A percentile compares a stretch with the other conserved stretches of the same genome.
These are phyloP conservation scores for Candida odintsovae DNA, from an alignment of 805 yeast species.

Conservation along the genomic window DNA sequence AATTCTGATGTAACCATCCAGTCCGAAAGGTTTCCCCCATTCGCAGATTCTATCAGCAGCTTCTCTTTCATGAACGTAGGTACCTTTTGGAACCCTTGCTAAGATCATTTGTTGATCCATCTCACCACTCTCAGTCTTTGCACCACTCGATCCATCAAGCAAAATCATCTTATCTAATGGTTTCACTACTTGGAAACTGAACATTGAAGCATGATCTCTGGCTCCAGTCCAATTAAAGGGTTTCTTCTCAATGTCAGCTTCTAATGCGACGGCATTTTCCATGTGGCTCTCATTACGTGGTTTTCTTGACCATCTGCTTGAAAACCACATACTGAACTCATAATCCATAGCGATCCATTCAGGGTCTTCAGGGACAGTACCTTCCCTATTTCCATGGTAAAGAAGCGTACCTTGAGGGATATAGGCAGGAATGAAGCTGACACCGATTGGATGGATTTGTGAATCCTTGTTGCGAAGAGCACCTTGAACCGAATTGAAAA, in stretches of 20 bases:
- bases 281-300: slow-evolving; percentile 4
- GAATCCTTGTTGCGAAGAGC: slow-evolving; percentile 47
- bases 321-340: slow-evolving; percentile 53
- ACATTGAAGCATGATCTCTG: slow-evolving; percentile 22
- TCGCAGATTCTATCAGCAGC: slow-evolving; percentile 47
- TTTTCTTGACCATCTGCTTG: slow-evolving; percentile 17
- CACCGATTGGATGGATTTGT: slow-evolving; percentile 50
- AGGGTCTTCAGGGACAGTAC: slow-evolving; percentile 36
- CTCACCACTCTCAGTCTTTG: slow-evolving; percentile 49
- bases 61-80: slow-evolving; percentile 33
- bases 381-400: slow-evolving; percentile 45
- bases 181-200: slow-evolving; percentile 41
- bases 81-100: slow-evolving; percentile 27
- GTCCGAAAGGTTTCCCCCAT: slow-evolving; percentile 44
- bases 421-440: slow-evolving; percentile 53
- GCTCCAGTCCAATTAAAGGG: neutral
- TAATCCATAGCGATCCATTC: slow-evolving; percentile 66
- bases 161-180: slow-evolving; percentile 45
- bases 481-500: slow-evolving; percentile 49
- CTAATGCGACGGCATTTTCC: neutral
- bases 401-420: slow-evolving; percentile 54
- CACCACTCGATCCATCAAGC: slow-evolving; percentile 69
- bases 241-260: neutral
- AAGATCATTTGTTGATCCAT: slow-evolving; percentile 52
- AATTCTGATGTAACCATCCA: slow-evolving; percentile 53